Evolutionary conservation across 768 basidiomycete species (phyloP), one percentile per base, ranked within the genome.

Genomic region (Rhodosporidiobolus odoratus): DNA sequence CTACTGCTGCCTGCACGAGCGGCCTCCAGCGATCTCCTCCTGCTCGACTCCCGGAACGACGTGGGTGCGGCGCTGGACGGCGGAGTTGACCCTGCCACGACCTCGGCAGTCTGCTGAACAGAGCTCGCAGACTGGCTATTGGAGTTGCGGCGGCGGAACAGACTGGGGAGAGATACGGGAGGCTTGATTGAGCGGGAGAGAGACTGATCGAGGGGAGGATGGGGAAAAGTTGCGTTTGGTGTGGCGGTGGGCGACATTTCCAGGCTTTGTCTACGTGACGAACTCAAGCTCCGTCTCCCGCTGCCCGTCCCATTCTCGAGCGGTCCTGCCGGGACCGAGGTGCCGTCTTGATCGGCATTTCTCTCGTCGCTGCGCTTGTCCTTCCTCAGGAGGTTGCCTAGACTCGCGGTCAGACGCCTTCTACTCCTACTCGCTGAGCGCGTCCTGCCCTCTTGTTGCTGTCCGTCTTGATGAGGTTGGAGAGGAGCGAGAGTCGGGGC

Each of bases 121-220:
- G 25, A 19, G 41, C 21, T 21, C 27, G 53, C 23, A 23, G 13
- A 45, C 43, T 41, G 52, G n/a, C n/a, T n/a, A n/a, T n/a, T 17
- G 1, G 70, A 71, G 53, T 50, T 30, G 7, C 70, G 60, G 7
- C 70, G 66, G 35, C 70, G 70, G 57, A 71, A 66, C n/a, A 67
- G 5, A 35, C 38, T 47, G 19, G 70, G 62, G 1, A 71, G 70
- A 3, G 65, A 67, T 40, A 71, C 65, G 16, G 70, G 70, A 5
- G 70, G 70, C 27, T 66, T 66, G 7, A 62, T 47, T 4, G 61
- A 45, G 13, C 35, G 56, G 23, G 27, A 21, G 34, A 35, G 25
- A 27, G 54, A 34, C 43, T 8, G 47, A 17, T 3, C 32, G 27
- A 32, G 10, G 60, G 27, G n/a, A 35, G 58, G n/a, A 5, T 25